Evolutionary conservation across 768 basidiomycete species (phyloP).

Genomic region (Russula earlei): DNA sequence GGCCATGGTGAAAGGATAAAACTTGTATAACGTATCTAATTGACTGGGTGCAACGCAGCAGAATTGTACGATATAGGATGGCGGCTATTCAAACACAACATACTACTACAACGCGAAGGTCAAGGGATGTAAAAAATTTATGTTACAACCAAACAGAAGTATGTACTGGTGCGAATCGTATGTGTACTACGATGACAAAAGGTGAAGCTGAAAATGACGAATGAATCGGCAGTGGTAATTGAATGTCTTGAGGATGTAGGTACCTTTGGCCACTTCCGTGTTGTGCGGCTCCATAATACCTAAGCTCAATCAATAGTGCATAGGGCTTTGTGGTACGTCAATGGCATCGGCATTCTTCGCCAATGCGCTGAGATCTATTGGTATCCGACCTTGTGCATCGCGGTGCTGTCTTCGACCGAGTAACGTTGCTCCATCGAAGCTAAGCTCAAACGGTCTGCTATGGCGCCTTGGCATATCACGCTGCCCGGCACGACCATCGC

Average conservation of each 20-base stretch:
- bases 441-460: conserved; percentile 61
- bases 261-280: background rate
- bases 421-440: conserved; percentile 78
- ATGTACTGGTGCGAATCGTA: background rate
- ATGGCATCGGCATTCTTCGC: conserved; percentile 23
- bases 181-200: background rate
- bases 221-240: background rate
- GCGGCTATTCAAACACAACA: background rate
- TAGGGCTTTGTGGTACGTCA: conserved; percentile 20
- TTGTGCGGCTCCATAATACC: background rate
- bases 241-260: background rate
- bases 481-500: conserved; percentile 63
- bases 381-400: conserved; percentile 18
- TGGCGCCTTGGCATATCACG: conserved; percentile 44
- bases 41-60: background rate
- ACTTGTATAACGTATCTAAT: conserved; percentile 5
- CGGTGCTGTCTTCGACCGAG: conserved; percentile 60
- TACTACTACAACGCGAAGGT: background rate
- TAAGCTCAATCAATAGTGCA: conserved; percentile 17
- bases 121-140: background rate
- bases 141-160: conserved; percentile 10
- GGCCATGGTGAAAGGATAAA: too few relatives aligned
- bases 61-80: background rate
- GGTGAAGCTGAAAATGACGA: background rate
- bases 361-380: conserved; percentile 30